Evolutionary conservation across 371 early-diverging fungal genomes (phyloP).

Genomic region (Saksenaea vasiformis): DNA sequence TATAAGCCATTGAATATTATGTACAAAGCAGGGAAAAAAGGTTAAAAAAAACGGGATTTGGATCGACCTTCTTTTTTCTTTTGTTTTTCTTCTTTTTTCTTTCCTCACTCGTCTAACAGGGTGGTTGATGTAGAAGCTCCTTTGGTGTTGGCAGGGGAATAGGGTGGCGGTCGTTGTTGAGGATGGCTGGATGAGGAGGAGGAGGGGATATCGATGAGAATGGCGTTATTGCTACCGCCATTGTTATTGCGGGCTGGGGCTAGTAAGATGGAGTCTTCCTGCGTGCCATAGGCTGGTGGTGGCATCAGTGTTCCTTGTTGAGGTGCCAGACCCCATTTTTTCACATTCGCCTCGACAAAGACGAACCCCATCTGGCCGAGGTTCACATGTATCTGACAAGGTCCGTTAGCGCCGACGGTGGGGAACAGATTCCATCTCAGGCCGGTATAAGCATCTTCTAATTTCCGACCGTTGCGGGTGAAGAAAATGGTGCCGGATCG

Average conservation of each 20-base stretch:
- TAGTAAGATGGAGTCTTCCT: background rate
- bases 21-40: no score
- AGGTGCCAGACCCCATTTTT: conserved; percentile 82
- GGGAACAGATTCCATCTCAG: conserved; percentile 64
- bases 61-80: background rate
- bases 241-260: background rate
- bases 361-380: conserved; percentile 63
- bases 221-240: background rate
- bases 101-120: background rate
- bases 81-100: background rate
- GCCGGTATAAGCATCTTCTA: conserved; percentile 63
- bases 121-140: background rate
- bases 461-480: conserved; percentile 73
- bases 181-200: background rate
- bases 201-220: background rate
- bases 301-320: conserved; percentile 67
- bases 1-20: background rate
- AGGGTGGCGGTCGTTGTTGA: background rate
- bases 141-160: background rate
- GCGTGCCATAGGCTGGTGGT: conserved; percentile 62
- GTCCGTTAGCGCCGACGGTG: conserved; percentile 67
- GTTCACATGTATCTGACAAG: conserved; percentile 65
- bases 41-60: no score
- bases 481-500: conserved; percentile 77
- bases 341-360: conserved; percentile 81